Evolutionary conservation across 257 asterid species (phyloP).

Genomic region (Nicotiana benthamiana): DNA sequence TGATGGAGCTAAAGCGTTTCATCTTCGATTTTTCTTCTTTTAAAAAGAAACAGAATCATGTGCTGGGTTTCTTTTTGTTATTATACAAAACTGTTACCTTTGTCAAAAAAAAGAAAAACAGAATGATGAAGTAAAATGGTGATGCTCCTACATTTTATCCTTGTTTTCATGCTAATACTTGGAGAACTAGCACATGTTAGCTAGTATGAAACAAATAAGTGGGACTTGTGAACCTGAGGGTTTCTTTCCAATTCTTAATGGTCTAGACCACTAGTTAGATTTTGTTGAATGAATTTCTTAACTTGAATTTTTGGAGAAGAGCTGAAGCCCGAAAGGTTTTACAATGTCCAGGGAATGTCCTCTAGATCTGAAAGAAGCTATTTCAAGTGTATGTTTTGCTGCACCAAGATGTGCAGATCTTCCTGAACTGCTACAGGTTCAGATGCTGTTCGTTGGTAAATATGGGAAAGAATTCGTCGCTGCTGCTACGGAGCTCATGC

Average conservation of each 20-base stretch:
- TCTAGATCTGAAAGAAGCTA: constrained; percentile 91
- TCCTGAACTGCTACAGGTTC: constrained; percentile 71
- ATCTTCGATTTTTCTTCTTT: background rate
- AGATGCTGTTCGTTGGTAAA: constrained; percentile 67
- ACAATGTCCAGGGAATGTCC: constrained; percentile 77
- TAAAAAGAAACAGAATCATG: too few relatives aligned
- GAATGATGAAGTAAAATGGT: background rate
- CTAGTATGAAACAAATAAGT: background rate
- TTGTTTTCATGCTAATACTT: background rate
- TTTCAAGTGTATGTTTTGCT: constrained; percentile 92
- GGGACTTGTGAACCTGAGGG: background rate
- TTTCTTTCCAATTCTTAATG: background rate
- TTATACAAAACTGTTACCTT: too few relatives aligned
- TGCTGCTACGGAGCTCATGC: constrained; percentile 92
- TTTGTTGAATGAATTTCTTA: background rate
- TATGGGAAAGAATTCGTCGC: constrained; percentile 81
- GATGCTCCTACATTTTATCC: background rate
- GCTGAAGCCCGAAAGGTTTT: constrained; percentile 1
- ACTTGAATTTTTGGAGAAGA: background rate
- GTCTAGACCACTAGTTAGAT: background rate
- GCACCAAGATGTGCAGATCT: constrained; percentile 99
- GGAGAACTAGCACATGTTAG: background rate
- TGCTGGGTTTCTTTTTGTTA: too few relatives aligned
- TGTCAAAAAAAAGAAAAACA: too few relatives aligned
- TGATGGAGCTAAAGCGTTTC: background rate